Evolutionary conservation across 495 filamentous ascomycete species (phyloP).

Genomic region (Chaetomium tenue): DNA sequence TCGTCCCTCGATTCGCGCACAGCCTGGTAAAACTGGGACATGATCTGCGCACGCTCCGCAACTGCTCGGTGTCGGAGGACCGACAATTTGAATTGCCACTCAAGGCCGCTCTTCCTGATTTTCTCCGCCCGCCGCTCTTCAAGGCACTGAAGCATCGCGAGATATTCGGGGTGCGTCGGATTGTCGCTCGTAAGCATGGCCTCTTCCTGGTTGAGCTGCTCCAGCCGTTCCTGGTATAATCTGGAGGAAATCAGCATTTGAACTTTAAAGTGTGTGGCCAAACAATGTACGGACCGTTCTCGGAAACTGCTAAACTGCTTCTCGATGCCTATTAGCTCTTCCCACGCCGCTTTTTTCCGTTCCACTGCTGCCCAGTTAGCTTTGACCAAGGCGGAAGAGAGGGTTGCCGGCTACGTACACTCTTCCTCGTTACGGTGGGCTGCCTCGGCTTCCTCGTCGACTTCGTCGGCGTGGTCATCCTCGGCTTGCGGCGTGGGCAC

Average conservation of each 20-base stretch:
- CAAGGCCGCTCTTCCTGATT: slow-evolving; percentile 67
- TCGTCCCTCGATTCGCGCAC: slow-evolving; percentile 77
- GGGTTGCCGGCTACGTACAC: slow-evolving; percentile 52
- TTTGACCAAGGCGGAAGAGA: background rate
- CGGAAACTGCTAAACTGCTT: slow-evolving; percentile 78
- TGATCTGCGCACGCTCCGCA: slow-evolving; percentile 75
- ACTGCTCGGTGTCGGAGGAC: slow-evolving; percentile 68
- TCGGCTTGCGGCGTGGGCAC: slow-evolving; percentile 45
- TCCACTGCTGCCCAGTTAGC: slow-evolving; percentile 60
- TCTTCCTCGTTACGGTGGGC: slow-evolving; percentile 68
- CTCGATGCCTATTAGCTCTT: slow-evolving; percentile 74
- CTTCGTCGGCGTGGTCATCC: slow-evolving; percentile 50
- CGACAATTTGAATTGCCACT: slow-evolving; percentile 69
- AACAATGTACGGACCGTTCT: slow-evolving; percentile 64
- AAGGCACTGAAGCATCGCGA: slow-evolving; percentile 80
- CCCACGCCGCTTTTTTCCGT: slow-evolving; percentile 77
- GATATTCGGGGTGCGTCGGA: slow-evolving; percentile 82
- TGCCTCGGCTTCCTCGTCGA: slow-evolving; percentile 54
- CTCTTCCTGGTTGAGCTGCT: slow-evolving; percentile 77
- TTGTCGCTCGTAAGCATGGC: slow-evolving; percentile 72
- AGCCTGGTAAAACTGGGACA: slow-evolving; percentile 82
- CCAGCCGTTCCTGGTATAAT: slow-evolving; percentile 82
- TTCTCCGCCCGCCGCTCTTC: slow-evolving; percentile 77
- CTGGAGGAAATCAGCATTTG: slow-evolving; percentile 45
- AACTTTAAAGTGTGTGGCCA: too few relatives aligned